phyloP scores from a whole-genome alignment of 2,329 filamentous ascomycete species.

The Pseudopyrenochaeta lycopersici region DNA sequence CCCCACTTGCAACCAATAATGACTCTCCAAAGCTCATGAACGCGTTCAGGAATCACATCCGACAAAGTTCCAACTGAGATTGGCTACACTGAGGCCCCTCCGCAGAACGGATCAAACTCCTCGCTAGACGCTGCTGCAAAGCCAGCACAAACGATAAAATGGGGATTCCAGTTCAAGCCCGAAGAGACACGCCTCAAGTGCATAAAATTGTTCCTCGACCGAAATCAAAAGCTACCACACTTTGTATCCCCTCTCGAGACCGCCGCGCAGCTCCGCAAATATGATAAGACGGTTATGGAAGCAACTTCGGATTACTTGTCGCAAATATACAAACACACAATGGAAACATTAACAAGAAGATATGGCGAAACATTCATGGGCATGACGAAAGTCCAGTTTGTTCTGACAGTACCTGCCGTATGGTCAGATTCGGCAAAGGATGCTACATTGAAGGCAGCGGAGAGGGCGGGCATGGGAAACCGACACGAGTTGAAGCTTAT shows the following conservation, averaged over 20 bases:
- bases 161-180: constrained; percentile 84
- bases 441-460: constrained; percentile 78
- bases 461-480: constrained; percentile 79
- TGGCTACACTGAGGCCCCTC: constrained; percentile 55
- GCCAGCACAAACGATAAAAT: constrained; percentile 61
- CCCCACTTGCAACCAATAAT: background rate
- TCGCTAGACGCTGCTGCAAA: constrained; percentile 30
- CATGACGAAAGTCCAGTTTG: constrained; percentile 78
- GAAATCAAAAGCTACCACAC: constrained; percentile 80
- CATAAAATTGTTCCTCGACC: constrained; percentile 85
- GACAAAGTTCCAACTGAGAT: constrained; percentile 88
- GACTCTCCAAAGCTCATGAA: constrained; percentile 15
- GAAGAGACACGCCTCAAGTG: constrained; percentile 79
- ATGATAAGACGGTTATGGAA: constrained; percentile 79
- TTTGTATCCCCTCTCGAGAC: constrained; percentile 83
- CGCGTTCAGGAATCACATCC: constrained; percentile 69
- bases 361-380: constrained; percentile 84
- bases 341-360: constrained; percentile 76
- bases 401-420: constrained; percentile 78
- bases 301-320: constrained; percentile 82
- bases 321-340: constrained; percentile 78
- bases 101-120: constrained; percentile 19
- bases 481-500: constrained; percentile 78
- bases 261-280: constrained; percentile 76
- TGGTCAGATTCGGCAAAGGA: constrained; percentile 90